Conservation (phyloP, 2,329 filamentous ascomycete species). For the Fusarium globosum region DNA sequence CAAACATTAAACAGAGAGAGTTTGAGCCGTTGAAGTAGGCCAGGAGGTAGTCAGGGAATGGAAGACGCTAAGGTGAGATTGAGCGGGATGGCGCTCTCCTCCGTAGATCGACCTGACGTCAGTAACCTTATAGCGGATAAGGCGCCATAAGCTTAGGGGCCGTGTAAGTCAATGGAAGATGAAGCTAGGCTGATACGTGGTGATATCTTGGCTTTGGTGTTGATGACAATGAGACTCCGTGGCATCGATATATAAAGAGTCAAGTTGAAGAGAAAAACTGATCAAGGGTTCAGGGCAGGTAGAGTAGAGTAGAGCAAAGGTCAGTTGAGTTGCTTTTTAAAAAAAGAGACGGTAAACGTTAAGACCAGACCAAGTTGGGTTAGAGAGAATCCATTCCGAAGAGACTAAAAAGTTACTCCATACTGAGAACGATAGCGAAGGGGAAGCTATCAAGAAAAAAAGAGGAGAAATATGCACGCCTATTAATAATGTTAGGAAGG, state of each 20-base stretch:
- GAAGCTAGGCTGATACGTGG: not conserved
- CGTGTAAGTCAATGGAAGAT: not conserved
- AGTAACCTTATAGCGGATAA: slow-evolving; percentile 7
- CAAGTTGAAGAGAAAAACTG: not conserved
- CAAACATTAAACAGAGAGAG: not conserved
- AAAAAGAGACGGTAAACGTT: slow-evolving; percentile 16
- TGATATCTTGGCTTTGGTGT: not conserved
- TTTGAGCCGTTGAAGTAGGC: not conserved
- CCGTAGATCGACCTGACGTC: slow-evolving; percentile 22
- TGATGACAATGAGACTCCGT: not conserved
- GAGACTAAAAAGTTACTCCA: not conserved
- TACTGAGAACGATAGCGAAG: not conserved
- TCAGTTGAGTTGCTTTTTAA: not conserved
- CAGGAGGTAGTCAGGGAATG: slow-evolving; percentile 17
- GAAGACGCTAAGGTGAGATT: slow-evolving; percentile 19
- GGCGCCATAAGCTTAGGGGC: slow-evolving; percentile 1
- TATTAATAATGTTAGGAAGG: not conserved
- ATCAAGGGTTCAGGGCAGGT: not conserved
- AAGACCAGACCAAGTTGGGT: slow-evolving; percentile 7
- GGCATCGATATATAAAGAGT: not conserved
- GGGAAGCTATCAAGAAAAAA: slow-evolving; percentile 21
- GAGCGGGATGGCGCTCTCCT: slow-evolving; percentile 21
- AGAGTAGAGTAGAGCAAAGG: not conserved
- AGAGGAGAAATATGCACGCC: slow-evolving; percentile 12
- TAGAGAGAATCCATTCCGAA: slow-evolving; percentile 1